These are phyloP conservation scores for Yarrowia divulgata DNA, from an alignment of 805 yeast genomes.

Conservation along the genomic window DNA sequence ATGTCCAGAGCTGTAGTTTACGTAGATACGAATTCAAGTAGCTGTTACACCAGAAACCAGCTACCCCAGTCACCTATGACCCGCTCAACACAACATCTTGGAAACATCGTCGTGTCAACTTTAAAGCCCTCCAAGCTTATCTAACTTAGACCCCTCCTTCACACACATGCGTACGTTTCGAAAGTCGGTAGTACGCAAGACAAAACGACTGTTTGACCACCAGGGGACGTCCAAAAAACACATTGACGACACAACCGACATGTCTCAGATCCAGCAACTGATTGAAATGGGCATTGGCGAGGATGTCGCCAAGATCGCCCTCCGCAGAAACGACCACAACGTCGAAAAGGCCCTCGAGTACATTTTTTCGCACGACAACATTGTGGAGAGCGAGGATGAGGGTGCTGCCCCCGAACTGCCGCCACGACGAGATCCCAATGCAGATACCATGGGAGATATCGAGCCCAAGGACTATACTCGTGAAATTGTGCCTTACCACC, in stretches of 20 bases:
- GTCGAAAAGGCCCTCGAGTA: slow-evolving; percentile 36
- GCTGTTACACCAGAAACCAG: too few relatives aligned
- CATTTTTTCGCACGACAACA: slow-evolving; percentile 23
- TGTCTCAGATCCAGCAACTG: slow-evolving; percentile 27
- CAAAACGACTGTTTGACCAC: slow-evolving; percentile 24
- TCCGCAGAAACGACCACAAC: slow-evolving; percentile 20
- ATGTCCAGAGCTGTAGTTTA: too few relatives aligned
- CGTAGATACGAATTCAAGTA: too few relatives aligned
- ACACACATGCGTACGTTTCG: slow-evolving; percentile 28
- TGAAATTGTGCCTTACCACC: slow-evolving; percentile 17
- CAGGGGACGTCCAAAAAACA: slow-evolving; percentile 7
- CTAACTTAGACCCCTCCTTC: slow-evolving; percentile 20
- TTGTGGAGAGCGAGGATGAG: slow-evolving; percentile 24
- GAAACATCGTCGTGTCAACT: not conserved
- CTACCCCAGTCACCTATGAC: too few relatives aligned
- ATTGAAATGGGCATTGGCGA: slow-evolving; percentile 34
- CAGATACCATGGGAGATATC: not conserved
- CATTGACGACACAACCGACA: not conserved
- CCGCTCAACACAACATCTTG: too few relatives aligned
- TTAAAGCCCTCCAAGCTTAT: slow-evolving; percentile 5
- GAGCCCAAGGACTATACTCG: slow-evolving; percentile 5
- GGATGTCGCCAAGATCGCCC: slow-evolving; percentile 10
- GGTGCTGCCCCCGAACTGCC: slow-evolving; percentile 13
- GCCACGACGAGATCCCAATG: not conserved
- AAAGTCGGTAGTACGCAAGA: slow-evolving; percentile 23